Percentiles rank a stretch among this genome's conserved stretches.
phyloP scores from a whole-genome alignment of 768 basidiomycete species.

The Kwoniella bestiolae region DNA sequence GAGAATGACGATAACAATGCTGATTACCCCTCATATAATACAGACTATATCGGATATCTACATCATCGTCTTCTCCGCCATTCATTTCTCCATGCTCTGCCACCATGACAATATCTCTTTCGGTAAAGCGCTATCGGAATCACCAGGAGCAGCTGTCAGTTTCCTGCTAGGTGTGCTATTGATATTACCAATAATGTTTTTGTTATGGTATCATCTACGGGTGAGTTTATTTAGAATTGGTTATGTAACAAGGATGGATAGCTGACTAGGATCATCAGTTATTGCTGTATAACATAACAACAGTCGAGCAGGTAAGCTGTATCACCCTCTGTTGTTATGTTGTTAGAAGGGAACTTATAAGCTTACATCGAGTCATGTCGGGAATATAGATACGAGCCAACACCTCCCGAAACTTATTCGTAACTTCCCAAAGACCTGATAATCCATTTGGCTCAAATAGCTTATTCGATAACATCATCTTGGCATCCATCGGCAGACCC shows the following conservation, averaged over 20 bases:
- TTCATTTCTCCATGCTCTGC: constrained; percentile 76
- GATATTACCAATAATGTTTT: constrained; percentile 79
- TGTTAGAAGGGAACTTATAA: no score
- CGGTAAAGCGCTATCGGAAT: constrained; percentile 61
- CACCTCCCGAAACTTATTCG: constrained; percentile 72
- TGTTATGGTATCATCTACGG: constrained; percentile 82
- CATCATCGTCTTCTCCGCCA: constrained; percentile 77
- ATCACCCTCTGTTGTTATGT: constrained; percentile 31
- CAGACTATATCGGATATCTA: constrained; percentile 76
- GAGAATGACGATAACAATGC: no score
- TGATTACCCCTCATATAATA: no score
- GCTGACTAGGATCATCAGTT: constrained; percentile 56
- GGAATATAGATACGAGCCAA: constrained; percentile 74
- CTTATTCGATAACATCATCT: constrained; percentile 70
- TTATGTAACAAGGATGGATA: neutral
- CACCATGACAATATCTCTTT: constrained; percentile 63
- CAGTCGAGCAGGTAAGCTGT: constrained; percentile 84
- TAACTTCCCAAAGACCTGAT: constrained; percentile 63
- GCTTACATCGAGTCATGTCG: no score
- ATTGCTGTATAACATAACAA: constrained; percentile 82
- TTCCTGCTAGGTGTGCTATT: constrained; percentile 74
- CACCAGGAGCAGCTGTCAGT: constrained; percentile 77
- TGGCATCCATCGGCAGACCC: constrained; percentile 78
- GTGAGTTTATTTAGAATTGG: constrained; percentile 62
- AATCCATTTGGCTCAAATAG: constrained; percentile 87